A percentile compares a stretch with the other conserved stretches of the same genome.
phyloP scores from a whole-genome alignment of 2,329 filamentous ascomycete genomes.

The Chaetomium globosum region DNA sequence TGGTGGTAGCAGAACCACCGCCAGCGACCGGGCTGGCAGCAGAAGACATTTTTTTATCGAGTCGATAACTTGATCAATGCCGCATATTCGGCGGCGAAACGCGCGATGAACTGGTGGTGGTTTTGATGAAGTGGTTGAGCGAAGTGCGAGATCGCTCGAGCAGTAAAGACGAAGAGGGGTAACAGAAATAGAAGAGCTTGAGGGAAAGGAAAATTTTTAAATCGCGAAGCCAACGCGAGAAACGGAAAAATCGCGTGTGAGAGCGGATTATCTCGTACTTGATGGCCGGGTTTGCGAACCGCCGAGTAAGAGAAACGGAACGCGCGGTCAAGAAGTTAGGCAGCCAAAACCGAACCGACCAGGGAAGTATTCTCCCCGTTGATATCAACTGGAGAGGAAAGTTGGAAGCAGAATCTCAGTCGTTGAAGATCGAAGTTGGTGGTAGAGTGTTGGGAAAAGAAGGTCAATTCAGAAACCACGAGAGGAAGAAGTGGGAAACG shows the following conservation, averaged over 20 bases:
- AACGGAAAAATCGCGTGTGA: neutral
- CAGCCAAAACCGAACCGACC: constrained; percentile 5
- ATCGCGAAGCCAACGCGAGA: neutral
- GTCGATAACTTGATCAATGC: constrained; percentile 5
- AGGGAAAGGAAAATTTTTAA: neutral
- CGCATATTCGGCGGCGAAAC: neutral
- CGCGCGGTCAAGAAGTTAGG: neutral
- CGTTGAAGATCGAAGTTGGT: constrained; percentile 7
- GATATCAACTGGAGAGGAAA: neutral
- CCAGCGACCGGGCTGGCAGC: constrained; percentile 18
- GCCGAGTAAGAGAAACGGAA: neutral
- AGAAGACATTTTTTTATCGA: constrained; percentile 19
- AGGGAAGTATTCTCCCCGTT: neutral
- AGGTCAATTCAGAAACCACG: neutral
- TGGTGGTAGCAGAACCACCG: neutral
- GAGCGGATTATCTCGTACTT: constrained; percentile 8
- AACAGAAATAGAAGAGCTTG: neutral
- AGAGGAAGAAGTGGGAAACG: neutral
- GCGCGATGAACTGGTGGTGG: neutral
- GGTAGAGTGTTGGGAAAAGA: constrained; percentile 9
- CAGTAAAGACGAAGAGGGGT: neutral
- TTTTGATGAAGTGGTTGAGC: neutral
- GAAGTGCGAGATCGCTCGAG: neutral
- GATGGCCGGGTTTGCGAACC: constrained; percentile 6
- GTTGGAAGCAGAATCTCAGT: constrained; percentile 1